Base-by-base conservation (phyloP, 176 grass and related monocot species). In the Neostapfia colusana region DNA sequence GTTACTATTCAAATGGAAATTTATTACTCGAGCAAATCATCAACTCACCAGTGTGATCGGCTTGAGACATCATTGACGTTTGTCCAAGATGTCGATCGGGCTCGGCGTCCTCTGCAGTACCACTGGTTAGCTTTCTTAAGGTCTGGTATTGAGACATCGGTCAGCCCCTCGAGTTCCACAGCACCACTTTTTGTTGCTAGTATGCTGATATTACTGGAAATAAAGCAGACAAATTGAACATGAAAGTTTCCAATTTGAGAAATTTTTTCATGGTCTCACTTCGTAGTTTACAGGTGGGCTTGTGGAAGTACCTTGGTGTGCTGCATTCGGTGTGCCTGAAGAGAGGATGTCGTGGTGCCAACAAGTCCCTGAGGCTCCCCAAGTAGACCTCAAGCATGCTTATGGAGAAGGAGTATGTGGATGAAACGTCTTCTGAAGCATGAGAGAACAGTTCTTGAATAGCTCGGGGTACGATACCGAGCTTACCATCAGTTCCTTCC, bases 311-410 rank as follows among this genome's bases (percentile, higher is more conserved):
- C 95, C 87, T 86, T 23, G 80, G 65, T 28, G 86, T 81, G 14
- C 64, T 82, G 54, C 46, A 82, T 39, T 77, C 69, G 36, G 76
- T 77, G 36, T 69, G 8, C 65, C 89, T 87, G 70, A 73, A 77
- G 55, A 84, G 79, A 77, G 77, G 81, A 50, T 88, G 91, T 21
- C 82, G 94, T 69, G 88, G 91, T 63, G 85, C 89, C 67, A 98
- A 85, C 67, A 98, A 82, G 51, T 98, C 95, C 80, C 66, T 92
- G 63, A 98, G 68, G 73, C 65, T 92, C 40, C 95, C 91, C 89
- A 98, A 81, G 77, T 98, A 98, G 64, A 98, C 87, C 75, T 98
- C 95, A 43, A 98, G 85, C 91, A 94, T 94, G 66, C 89, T 92
- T 79, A 98, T 84, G 42, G 89, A 90, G 84, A 98, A 87, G 65